Base-by-base conservation (phyloP, 345 rosid species). In the Arabis alpina region DNA sequence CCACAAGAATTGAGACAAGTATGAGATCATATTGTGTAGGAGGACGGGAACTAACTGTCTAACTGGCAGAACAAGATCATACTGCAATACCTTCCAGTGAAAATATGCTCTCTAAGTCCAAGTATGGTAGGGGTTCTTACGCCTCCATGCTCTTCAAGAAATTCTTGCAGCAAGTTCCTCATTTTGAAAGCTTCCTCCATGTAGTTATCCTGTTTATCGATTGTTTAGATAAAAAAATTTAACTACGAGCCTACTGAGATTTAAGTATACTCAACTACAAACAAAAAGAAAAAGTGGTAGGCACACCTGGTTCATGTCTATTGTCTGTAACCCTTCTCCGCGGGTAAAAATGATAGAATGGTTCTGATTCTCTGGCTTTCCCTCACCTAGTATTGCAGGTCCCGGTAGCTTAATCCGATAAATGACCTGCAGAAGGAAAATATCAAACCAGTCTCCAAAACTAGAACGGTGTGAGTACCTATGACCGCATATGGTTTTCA, bases 101-200 rank as follows among this genome's bases (percentile, higher is more conserved):
- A 89, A 55, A 89, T 87, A 72, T 89, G 95, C 82, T 89, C 95
- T 62, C 95, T 73, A 34, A 89, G 80, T 51, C 95, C 95, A 71
- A 89, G 87, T 53, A 89, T 85, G 3, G 95, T 77, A 25, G 95
- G 92, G 48, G 76, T 37, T 79, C 95, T 82, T 60, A 89, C 88
- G 41, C 91, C 90, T 71, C 78, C 87, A 72, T 83, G 90, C 78
- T 81, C 81, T 70, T 68, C 77, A 45, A 85, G 86, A 79, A 86
- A 89, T 70, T 89, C 95, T 83, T 86, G 68, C 53, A 89, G 84
- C 77, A 89, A 78, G 76, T 89, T 89, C 71, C 95, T 84, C 95
- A 89, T 89, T 81, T 89, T 89, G 51, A 89, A 79, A 78, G 95
- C 87, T 74, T 89, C 92, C 72, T 89, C 95, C 92, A 89, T 81